Evolutionary conservation across 2,329 filamentous ascomycete species (phyloP).

Genomic region (Apiospora hydei): DNA sequence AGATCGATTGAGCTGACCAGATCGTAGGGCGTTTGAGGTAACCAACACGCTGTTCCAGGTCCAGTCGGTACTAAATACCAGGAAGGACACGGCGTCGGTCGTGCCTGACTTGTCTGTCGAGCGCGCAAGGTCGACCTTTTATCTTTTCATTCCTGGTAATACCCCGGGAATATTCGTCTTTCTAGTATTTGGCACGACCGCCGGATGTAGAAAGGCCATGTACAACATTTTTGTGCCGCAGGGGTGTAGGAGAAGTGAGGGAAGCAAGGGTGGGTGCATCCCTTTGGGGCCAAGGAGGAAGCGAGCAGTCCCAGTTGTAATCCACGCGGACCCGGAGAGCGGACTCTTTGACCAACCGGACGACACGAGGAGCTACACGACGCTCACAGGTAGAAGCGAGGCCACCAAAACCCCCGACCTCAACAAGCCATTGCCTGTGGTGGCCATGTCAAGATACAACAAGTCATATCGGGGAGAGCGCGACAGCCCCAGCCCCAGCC

Average conservation of each 20-base stretch:
- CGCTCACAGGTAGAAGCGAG: background rate
- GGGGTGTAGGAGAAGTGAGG: conserved; percentile 10
- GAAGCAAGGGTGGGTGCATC: background rate
- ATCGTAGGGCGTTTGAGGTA: conserved; percentile 35
- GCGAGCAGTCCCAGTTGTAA: background rate
- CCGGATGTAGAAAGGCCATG: conserved; percentile 30
- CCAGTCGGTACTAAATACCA: conserved; percentile 34
- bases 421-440: conserved; percentile 21
- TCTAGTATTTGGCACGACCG: conserved; percentile 32
- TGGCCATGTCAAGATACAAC: conserved; percentile 26
- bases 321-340: background rate
- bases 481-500: background rate
- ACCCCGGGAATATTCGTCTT: conserved; percentile 32
- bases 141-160: conserved; percentile 30
- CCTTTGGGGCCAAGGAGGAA: background rate
- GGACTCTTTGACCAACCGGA: conserved; percentile 5
- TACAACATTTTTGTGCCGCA: conserved; percentile 27
- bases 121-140: conserved; percentile 29
- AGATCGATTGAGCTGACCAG: background rate
- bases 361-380: background rate
- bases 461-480: conserved; percentile 2
- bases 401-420: background rate
- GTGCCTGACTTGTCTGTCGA: conserved; percentile 29
- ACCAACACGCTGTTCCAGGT: conserved; percentile 39
- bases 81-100: conserved; percentile 23